Evolutionary conservation across 2,329 filamentous ascomycete genomes (phyloP).

Genomic region (Nannizziopsis barbatae): DNA sequence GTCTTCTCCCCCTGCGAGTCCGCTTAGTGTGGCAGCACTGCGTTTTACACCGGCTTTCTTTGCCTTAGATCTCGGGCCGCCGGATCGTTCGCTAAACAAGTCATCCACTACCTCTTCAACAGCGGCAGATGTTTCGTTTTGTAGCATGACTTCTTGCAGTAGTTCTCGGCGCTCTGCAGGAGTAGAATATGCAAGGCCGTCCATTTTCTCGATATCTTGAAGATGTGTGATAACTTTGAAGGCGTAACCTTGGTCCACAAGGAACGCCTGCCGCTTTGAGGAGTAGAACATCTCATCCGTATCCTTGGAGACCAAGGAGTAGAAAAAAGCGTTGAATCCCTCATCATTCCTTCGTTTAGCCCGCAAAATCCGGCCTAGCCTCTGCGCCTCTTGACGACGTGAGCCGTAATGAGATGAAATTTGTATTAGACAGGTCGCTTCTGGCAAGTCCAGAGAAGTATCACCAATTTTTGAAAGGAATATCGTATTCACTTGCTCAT

Average conservation of each 20-base stretch:
- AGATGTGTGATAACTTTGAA: conserved; percentile 98
- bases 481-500: conserved; percentile 77
- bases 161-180: conserved; percentile 73
- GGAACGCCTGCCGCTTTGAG: conserved; percentile 88
- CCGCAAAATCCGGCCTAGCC: conserved; percentile 81
- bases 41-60: conserved; percentile 55
- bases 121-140: conserved; percentile 64
- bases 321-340: conserved; percentile 98
- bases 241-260: conserved; percentile 95
- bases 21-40: conserved; percentile 73
- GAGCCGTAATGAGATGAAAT: conserved; percentile 97
- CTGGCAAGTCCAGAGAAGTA: conserved; percentile 91
- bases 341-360: conserved; percentile 95
- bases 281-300: conserved; percentile 98
- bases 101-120: conserved; percentile 61
- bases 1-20: conserved; percentile 80
- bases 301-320: conserved; percentile 92
- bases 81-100: conserved; percentile 50
- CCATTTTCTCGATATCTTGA: conserved; percentile 76
- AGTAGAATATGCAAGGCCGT: conserved; percentile 67
- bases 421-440: conserved; percentile 92
- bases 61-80: conserved; percentile 29
- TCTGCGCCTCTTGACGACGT: conserved; percentile 88
- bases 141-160: conserved; percentile 76
- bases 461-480: conserved; percentile 97